These are phyloP conservation scores for Shiraia sp. DNA, from an alignment of 2,329 filamentous ascomycete genomes.

Conservation along the genomic window DNA sequence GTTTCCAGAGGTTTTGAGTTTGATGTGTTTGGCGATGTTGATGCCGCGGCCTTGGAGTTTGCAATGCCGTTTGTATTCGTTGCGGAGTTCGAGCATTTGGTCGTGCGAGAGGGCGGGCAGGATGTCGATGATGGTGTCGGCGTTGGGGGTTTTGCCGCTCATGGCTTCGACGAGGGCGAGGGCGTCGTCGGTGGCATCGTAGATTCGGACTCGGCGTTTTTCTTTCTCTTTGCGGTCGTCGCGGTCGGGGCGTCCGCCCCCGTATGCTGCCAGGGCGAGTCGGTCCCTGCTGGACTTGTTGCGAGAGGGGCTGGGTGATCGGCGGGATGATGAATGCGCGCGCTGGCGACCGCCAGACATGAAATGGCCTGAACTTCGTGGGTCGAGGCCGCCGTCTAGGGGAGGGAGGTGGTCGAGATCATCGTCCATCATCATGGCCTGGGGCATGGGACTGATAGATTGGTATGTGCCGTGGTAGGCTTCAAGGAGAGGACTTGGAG, in stretches of 20 bases:
- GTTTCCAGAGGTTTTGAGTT: constrained; percentile 73
- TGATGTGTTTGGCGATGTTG: constrained; percentile 85
- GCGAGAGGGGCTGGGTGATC: constrained; percentile 34
- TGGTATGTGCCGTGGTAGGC: constrained; percentile 94
- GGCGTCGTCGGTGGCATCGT: constrained; percentile 81
- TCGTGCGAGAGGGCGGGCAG: constrained; percentile 83
- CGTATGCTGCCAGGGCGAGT: constrained; percentile 39
- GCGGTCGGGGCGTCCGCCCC: constrained; percentile 23
- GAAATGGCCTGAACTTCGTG: constrained; percentile 34
- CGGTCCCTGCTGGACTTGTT: constrained; percentile 35
- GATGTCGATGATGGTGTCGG: constrained; percentile 79
- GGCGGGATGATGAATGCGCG: constrained; percentile 35
- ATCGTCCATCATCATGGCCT: constrained; percentile 65
- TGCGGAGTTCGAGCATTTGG: constrained; percentile 82
- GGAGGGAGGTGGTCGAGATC: constrained; percentile 53
- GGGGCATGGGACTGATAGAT: constrained; percentile 91
- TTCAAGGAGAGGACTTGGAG: constrained; percentile 83
- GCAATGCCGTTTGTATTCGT: constrained; percentile 87
- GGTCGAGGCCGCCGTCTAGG: constrained; percentile 36
- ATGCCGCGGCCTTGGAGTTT: constrained; percentile 81
- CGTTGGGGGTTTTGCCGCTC: constrained; percentile 61
- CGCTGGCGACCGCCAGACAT: constrained; percentile 32
- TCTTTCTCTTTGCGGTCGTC: constrained; percentile 30
- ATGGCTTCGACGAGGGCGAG: constrained; percentile 75
- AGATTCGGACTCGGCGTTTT: constrained; percentile 70